Conservation (phyloP, 257 asterid genomes). For the Pogostemon cablin region DNA sequence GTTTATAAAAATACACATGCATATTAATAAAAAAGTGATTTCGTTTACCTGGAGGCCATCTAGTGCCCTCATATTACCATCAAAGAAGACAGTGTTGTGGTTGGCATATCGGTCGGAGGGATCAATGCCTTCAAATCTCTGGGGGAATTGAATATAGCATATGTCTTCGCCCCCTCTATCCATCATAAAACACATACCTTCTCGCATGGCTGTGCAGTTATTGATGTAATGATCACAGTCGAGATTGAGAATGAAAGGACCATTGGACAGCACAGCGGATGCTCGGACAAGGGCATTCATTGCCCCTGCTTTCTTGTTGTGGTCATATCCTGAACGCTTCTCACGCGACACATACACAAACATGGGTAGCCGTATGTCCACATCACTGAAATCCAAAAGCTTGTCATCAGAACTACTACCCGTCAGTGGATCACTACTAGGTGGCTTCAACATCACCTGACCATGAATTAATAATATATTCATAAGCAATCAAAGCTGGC, state of each 20-base stretch:
- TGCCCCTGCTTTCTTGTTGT: constrained; percentile 75
- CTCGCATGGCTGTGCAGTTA: constrained; percentile 58
- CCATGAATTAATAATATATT: background rate
- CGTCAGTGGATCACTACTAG: constrained; percentile 49
- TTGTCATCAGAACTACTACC: constrained; percentile 51
- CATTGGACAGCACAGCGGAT: constrained; percentile 60
- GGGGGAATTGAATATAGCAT: constrained; percentile 68
- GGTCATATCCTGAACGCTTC: constrained; percentile 65
- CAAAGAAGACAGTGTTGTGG: constrained; percentile 65
- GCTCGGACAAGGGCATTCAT: constrained; percentile 71
- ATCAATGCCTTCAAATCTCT: constrained; percentile 74
- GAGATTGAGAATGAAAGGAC: constrained; percentile 64
- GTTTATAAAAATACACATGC: no score
- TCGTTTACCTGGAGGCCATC: constrained; percentile 58
- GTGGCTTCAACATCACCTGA: constrained; percentile 68
- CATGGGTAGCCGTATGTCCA: constrained; percentile 65
- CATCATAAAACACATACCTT: constrained; percentile 79
- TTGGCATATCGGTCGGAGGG: constrained; percentile 73
- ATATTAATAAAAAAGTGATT: no score
- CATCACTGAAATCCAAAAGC: constrained; percentile 52
- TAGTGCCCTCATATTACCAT: constrained; percentile 63
- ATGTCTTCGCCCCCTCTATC: constrained; percentile 71
- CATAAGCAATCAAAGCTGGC: background rate
- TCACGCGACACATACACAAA: constrained; percentile 63
- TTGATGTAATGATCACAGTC: constrained; percentile 66